Percentiles rank a stretch among this genome's conserved stretches.
phyloP scores from a whole-genome alignment of 1,139 yeast species.

The Diutina sp. region DNA sequence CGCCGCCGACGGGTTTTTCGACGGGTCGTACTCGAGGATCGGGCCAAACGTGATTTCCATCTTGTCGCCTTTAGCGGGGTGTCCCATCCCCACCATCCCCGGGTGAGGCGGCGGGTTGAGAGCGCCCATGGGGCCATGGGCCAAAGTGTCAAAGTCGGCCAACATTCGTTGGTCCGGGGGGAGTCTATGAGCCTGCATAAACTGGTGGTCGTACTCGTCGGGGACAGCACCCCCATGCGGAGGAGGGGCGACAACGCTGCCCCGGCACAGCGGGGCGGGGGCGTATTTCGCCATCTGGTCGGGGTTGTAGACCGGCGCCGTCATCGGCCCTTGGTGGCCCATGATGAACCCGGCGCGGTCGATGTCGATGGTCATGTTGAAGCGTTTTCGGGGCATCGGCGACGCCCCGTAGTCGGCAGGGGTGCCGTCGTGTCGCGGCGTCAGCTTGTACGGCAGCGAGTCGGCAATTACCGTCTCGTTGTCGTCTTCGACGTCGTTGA shows the following conservation, averaged over 20 bases:
- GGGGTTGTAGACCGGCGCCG: not conserved
- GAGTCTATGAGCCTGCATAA: slow-evolving; percentile 2
- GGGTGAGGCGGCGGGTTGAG: not conserved
- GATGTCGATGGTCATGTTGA: not conserved
- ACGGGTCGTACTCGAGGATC: slow-evolving; percentile 1
- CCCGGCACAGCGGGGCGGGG: not conserved
- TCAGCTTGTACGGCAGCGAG: not conserved
- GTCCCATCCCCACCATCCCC: not conserved
- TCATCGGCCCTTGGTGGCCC: not conserved
- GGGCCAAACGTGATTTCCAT: slow-evolving; percentile 1
- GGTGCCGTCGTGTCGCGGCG: not conserved
- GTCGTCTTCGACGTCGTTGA: not conserved
- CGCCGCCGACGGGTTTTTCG: not conserved
- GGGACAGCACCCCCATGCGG: not conserved
- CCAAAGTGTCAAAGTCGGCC: not conserved
- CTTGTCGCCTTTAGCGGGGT: not conserved
- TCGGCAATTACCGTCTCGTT: slow-evolving; percentile 1
- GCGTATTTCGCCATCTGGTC: not conserved
- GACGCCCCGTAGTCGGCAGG: not conserved
- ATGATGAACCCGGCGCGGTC: not conserved
- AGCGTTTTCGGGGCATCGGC: not conserved
- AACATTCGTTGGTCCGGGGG: not conserved
- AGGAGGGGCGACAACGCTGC: not conserved
- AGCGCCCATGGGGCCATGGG: not conserved
- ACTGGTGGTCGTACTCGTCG: not conserved